phyloP scores from a whole-genome alignment of 2,329 filamentous ascomycete species.

The Dothistroma pini region DNA sequence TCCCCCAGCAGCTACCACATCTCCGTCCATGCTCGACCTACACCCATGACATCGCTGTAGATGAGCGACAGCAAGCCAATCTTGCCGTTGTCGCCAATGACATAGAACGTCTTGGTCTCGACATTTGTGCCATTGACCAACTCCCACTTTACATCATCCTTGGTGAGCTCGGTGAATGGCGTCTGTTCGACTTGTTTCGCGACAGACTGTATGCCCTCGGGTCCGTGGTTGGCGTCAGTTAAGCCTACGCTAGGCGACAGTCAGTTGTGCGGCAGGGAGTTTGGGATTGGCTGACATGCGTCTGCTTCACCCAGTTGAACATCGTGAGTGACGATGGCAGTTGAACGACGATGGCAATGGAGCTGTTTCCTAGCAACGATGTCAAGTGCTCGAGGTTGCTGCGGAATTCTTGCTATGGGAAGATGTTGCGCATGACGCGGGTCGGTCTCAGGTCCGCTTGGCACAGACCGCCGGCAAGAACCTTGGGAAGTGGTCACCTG shows the following conservation, averaged over 20 bases:
- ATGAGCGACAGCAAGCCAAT: constrained; percentile 84
- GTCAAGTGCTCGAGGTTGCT: not conserved
- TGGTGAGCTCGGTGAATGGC: constrained; percentile 74
- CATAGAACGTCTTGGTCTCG: constrained; percentile 93
- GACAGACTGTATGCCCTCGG: constrained; percentile 80
- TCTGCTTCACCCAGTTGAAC: constrained; percentile 94
- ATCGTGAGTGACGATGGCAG: constrained; percentile 48
- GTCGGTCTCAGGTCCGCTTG: not conserved
- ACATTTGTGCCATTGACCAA: constrained; percentile 80
- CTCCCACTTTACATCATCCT: constrained; percentile 78
- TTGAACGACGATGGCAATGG: constrained; percentile 29
- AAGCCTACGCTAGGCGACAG: constrained; percentile 59
- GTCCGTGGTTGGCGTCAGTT: constrained; percentile 93
- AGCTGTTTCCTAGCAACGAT: not conserved
- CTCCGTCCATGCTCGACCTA: constrained; percentile 4
- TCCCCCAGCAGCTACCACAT: constrained; percentile 56
- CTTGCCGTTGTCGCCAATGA: constrained; percentile 73
- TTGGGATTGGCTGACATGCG: constrained; percentile 55
- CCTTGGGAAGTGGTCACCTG: too few species aligned
- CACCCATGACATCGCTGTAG: constrained; percentile 84
- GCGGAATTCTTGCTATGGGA: not conserved
- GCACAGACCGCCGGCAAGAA: not conserved
- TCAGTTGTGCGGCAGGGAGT: constrained; percentile 23
- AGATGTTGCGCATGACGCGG: not conserved
- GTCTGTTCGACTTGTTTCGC: constrained; percentile 72